Base-by-base conservation (phyloP, 1,139 yeast species). In the Yamadazyma atlantica region DNA sequence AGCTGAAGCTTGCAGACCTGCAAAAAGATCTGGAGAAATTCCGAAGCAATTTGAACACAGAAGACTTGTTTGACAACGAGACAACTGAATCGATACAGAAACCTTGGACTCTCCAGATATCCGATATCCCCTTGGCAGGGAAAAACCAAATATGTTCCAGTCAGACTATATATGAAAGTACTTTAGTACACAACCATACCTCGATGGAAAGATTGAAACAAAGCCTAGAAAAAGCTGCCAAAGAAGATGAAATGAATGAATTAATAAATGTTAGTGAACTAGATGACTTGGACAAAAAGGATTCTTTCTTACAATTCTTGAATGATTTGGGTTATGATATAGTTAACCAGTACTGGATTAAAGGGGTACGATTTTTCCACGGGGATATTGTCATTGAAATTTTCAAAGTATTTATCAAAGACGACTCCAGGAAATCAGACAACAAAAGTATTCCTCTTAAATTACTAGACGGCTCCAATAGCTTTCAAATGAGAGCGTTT, bases 61-160 rank as follows among this genome's bases (percentile, higher is more conserved):
- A 56, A 32, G 50, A 64, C 26, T 50, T 69, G 30, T 69, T 69
- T 40, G 61, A 59, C 27, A 62, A 59, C 17, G 57, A 57, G 21
- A 53, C 55, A 28, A 47, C 57, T 51, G 43, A 69, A 60, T 29
- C 25, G 4, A 12, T 27, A 4, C 27, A 36, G 13, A 49, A 55
- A 41, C 55, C 49, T 27, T 85, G 95, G 95, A 73, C 82, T 1
- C 51, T 88, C 21, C 85, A 80, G 47, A 71, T 85, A 16, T 69
- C 81, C 7, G 97, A 89, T 61, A 83, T 88, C 12, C 97, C 97
- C 1, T 82, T 85, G 24, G 95, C 95, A 3, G 96, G 96, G 7
- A 85, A 77, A 78, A 54, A 75, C 74, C 62, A 82, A 73, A 45
- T 74, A 67, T 34, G 81, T 75, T 61, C 65, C 29, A 74, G 73